Evolutionary conservation across 257 asterid genomes (phyloP).

Genomic region (Galeopsis tetrahit): DNA sequence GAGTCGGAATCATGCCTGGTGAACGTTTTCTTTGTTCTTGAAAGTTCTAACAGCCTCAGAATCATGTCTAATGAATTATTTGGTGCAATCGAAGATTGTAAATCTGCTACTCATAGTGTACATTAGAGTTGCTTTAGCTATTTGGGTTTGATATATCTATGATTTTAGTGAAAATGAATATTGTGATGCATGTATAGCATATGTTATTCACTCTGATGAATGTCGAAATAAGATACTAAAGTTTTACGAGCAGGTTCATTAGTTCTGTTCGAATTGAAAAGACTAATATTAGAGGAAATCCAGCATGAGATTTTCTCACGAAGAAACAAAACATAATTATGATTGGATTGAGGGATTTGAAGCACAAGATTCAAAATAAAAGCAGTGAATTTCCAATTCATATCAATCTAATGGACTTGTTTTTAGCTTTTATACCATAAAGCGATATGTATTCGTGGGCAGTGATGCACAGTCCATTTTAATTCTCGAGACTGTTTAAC

Average conservation of each 20-base stretch:
- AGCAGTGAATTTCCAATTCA: neutral
- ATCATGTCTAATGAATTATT: neutral
- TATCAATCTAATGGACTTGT: neutral
- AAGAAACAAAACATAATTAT: too few species aligned
- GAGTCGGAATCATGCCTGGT: neutral
- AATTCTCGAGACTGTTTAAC: constrained; percentile 19
- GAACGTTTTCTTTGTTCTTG: too few species aligned
- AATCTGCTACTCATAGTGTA: constrained; percentile 24
- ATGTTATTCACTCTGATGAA: constrained; percentile 11
- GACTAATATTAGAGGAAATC: too few species aligned
- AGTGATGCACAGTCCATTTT: constrained; percentile 19
- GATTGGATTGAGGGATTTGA: too few species aligned
- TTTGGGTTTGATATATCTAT: constrained; percentile 7
- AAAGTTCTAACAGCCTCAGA: too few species aligned
- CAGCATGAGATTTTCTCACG: too few species aligned
- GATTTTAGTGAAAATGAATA: constrained; percentile 1
- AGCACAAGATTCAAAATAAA: neutral
- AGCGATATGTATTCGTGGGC: constrained; percentile 4
- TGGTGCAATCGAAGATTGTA: constrained; percentile 25
- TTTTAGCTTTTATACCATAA: neutral
- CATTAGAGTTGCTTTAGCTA: constrained; percentile 16
- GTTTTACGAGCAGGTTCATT: neutral
- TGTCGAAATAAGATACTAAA: constrained; percentile 18
- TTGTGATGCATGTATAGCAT: constrained; percentile 18
- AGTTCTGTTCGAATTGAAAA: too few species aligned